These are phyloP conservation scores for Geoglossum glabrum DNA, from an alignment of 495 filamentous ascomycete genomes.

Conservation along the genomic window DNA sequence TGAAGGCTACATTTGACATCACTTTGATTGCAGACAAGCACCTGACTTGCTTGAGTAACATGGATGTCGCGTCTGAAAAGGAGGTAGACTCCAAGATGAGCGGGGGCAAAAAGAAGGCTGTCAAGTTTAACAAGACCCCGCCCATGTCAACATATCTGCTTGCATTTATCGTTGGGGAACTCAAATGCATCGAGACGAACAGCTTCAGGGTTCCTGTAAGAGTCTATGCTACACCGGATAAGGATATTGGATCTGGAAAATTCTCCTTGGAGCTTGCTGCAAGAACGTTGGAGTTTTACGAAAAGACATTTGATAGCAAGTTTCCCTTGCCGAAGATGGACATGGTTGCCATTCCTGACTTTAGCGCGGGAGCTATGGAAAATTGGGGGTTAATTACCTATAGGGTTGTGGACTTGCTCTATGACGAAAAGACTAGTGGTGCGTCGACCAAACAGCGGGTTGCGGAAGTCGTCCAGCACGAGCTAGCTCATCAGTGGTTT, in stretches of 20 bases:
- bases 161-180: conserved; percentile 56
- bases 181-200: conserved; percentile 55
- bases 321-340: conserved; percentile 81
- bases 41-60: conserved; percentile 59
- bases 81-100: conserved; percentile 34
- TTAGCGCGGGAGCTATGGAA: conserved; percentile 90
- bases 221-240: conserved; percentile 43
- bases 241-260: conserved; percentile 42
- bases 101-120: conserved; percentile 40
- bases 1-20: conserved; percentile 55
- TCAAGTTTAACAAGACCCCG: conserved; percentile 54
- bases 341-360: conserved; percentile 94
- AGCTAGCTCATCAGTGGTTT: conserved; percentile 97
- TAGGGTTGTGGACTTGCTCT: conserved; percentile 72
- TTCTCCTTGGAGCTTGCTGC: conserved; percentile 53
- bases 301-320: conserved; percentile 50
- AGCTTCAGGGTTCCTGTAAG: conserved; percentile 54
- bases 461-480: conserved; percentile 89
- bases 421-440: conserved; percentile 80
- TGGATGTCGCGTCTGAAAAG: conserved; percentile 50
- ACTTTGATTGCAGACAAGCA: conserved; percentile 55
- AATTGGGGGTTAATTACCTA: conserved; percentile 98
- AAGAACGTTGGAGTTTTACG: conserved; percentile 48
- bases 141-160: conserved; percentile 63
- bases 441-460: conserved; percentile 86